Evolutionary conservation across 2,329 filamentous ascomycete species (phyloP), one percentile per base, ranked within the genome.

Genomic region (Aspergillus sp.): DNA sequence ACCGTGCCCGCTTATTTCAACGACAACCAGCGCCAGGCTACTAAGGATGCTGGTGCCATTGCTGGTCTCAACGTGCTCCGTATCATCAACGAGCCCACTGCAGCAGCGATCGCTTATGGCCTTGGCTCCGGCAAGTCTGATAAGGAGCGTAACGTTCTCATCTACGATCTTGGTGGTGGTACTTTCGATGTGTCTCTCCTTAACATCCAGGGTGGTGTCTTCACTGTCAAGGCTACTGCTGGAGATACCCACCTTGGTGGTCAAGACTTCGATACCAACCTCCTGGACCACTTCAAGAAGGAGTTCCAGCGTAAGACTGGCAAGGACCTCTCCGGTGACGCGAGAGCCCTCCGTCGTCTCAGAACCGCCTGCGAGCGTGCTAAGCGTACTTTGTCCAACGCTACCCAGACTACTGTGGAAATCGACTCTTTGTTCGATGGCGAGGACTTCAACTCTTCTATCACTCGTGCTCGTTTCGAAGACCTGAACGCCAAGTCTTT

Each of bases 1-100:
- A 99, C 95, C 65, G 95, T 98, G 61, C 95, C 95, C 61, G 95
- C 95, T 78, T 99, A 99, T 88, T 99, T 99, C 91, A 98, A 98
- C 87, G 95, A 99, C 88, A 96, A 96, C 86, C 95, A 99, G 86
- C 90, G 95, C 83, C 95, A 98, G 84, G 91, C 95, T 69, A 99
- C 95, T 83, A 98, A 98, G 89, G 95, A 98, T 77, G 95, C 95
- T 69, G 95, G 95, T 89, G 90, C 94, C 79, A 99, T 99, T 77
- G 84, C 94, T 75, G 95, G 94, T 72, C 89, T 99, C 66, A 97
- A 98, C 83, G 92, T 99, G 71, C 93, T 99, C 81, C 93, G 95
- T 87, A 98, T 99, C 84, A 98, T 99, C 84, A 99, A 99, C 88
- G 95, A 99, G 86, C 95, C 95, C 64, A 99, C 95, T 66, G 95